Evolutionary conservation across 352 stramenopile species (phyloP), one percentile per base, ranked within the genome.

Genomic region (Pilasporangium apinafurcum): DNA sequence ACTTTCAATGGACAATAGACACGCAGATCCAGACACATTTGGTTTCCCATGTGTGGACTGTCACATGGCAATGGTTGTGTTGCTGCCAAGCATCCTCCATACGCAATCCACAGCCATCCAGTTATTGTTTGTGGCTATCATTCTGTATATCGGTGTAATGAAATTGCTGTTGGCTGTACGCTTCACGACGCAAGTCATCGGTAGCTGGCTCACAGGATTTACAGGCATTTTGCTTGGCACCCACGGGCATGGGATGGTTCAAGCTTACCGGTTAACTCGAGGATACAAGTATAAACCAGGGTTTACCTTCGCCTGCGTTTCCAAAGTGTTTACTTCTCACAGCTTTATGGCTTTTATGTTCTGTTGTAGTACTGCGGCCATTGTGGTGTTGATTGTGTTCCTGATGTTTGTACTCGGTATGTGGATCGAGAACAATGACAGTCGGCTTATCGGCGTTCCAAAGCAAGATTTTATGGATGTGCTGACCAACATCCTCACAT

Each of bases 341-440:
- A 12, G 18, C 26, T 6, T 22, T 7, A 3, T 22, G 9, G 2
- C 21, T 47, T 51, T n/a, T n/a, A n/a, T n/a, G n/a, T 12, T 17
- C 9, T 54, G 35, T 48, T 7, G 9, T 29, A 79, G 65, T 31
- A 63, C 63, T 1, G 68, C 55, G 18, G 74, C 63, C 1, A 68
- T 84, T 21, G 36, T 86, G 7, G 20, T 51, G 17, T 31, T 85
- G 14, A 27, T 86, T 8, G 63, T 77, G 10, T 52, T 86, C 17
- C 18, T 60, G 10, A 65, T 84, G 55, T 25, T 77, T 10, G 67
- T 86, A 10, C 33, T 86, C 3, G 69, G 77, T 7, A 62, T 51
- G 24, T 86, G 72, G 71, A 65, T 89, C 43, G 77, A 89, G 41
- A 85, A 86, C 59, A 89, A 89, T 43, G 61, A 89, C 13, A 89